Evolutionary conservation across 768 basidiomycete species (phyloP), one percentile per base, ranked within the genome.

Genomic region (Pseudohyphozyma bogoriensis): DNA sequence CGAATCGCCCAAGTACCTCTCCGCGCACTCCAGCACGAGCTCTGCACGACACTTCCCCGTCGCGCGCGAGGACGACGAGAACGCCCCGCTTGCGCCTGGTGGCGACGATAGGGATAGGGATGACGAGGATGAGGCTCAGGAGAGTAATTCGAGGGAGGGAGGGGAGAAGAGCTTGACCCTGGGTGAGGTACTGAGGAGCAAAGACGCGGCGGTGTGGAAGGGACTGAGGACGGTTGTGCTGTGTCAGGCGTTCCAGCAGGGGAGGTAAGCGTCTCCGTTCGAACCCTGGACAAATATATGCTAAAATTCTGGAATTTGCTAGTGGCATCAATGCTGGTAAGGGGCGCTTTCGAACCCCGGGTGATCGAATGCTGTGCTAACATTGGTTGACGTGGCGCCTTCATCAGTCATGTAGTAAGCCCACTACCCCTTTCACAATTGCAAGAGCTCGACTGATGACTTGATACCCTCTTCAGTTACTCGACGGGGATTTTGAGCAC

Each of bases 401-500:
- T n/a, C n/a, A n/a, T n/a, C n/a, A n/a, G n/a, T n/a, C n/a, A n/a
- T n/a, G n/a, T n/a, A n/a, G n/a, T n/a, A n/a, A n/a, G n/a, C n/a
- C n/a, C n/a, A n/a, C n/a, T n/a, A n/a, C n/a, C n/a, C n/a, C n/a
- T n/a, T n/a, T n/a, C n/a, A n/a, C n/a, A n/a, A n/a, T n/a, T n/a
- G n/a, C n/a, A n/a, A n/a, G n/a, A n/a, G n/a, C n/a, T n/a, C n/a
- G n/a, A n/a, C n/a, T n/a, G n/a, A n/a, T n/a, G n/a, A n/a, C n/a
- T n/a, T n/a, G n/a, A n/a, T n/a, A n/a, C n/a, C n/a, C n/a, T n/a
- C n/a, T n/a, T n/a, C n/a, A n/a, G n/a, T n/a, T 93, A 92, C 75
- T 88, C 86, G 74, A 91, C 89, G 66, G 81, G 84, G 51, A 95
- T 95, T 65, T 79, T 95, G 29, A 81, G 83, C 29, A 53, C 61